Evolutionary conservation across 192 early-diverging fungal species (phyloP), one percentile per base, ranked within the genome.

Genomic region (Geosiphon pyriformis): DNA sequence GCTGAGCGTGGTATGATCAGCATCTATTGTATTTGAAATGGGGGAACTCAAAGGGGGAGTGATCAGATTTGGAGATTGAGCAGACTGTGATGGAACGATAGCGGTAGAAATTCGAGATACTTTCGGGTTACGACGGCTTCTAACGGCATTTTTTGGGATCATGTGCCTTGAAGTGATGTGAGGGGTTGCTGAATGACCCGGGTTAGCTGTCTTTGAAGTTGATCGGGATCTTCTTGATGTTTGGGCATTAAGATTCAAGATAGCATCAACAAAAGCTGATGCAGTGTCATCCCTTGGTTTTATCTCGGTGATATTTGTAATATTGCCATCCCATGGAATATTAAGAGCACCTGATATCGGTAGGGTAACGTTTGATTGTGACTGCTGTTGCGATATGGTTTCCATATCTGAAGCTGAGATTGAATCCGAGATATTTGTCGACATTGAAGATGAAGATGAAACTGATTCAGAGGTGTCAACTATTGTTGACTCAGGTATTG

Each of bases 271-370:
- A 26, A 46, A 12, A 2, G 23, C 10, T 46, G 37, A 42, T 3
- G 35, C 2, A n/a, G 37, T 47, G 6, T 27, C 22, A 47, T 25
- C 26, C 4, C 2, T 3, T 29, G 31, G 32, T 4, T 42, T 25
- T 15, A 20, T 8, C 1, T 20, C 18, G 23, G 20, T 61, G 4
- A 20, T 26, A n/a, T n/a, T n/a, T n/a, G n/a, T n/a, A n/a, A n/a
- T n/a, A n/a, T n/a, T n/a, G 27, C n/a, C 37, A 26, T 61, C 59
- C 59, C 59, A 61, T 33, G 59, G 59, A 27, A 61, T 61, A 23
- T 47, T 47, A 15, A 61, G 34, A 12, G 59, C 34, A 60, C n/a
- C n/a, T n/a, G n/a, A n/a, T n/a, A n/a, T n/a, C n/a, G n/a, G n/a
- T n/a, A n/a, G n/a, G n/a, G n/a, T n/a, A n/a, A n/a, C n/a, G n/a